These are phyloP conservation scores for Rosa persica DNA, from an alignment of 306 rosid genomes.

Conservation along the genomic window DNA sequence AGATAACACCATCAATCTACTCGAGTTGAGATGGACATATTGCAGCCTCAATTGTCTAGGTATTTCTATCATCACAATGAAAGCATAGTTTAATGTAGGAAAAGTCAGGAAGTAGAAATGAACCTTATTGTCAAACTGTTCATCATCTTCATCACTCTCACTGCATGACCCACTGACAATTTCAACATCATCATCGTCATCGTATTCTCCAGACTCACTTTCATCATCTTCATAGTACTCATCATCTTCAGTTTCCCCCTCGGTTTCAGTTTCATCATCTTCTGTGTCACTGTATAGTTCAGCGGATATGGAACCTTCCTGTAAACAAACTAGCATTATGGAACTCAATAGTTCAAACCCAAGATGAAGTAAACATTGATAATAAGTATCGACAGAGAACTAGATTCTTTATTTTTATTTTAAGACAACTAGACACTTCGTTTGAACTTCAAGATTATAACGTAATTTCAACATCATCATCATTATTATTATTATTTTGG, in stretches of 20 bases:
- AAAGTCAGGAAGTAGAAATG: slow-evolving; percentile 28
- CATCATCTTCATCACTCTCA: slow-evolving; percentile 43
- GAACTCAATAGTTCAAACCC: slow-evolving; percentile 27
- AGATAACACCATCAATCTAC: not conserved
- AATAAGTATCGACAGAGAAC: slow-evolving; percentile 10
- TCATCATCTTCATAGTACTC: slow-evolving; percentile 75
- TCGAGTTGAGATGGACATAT: not conserved
- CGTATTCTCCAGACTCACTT: slow-evolving; percentile 50
- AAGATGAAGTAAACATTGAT: not conserved
- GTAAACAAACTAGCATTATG: slow-evolving; percentile 44
- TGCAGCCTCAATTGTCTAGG: not conserved
- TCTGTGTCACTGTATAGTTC: slow-evolving; percentile 76
- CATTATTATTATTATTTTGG: not conserved
- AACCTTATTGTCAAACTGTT: slow-evolving; percentile 52
- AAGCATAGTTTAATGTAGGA: slow-evolving; percentile 8
- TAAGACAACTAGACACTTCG: not conserved
- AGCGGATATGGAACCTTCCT: slow-evolving; percentile 73
- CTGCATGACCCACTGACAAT: slow-evolving; percentile 51
- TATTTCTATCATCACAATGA: not conserved
- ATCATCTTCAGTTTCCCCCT: slow-evolving; percentile 73
- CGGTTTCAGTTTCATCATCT: slow-evolving; percentile 76
- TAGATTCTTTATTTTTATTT: not conserved
- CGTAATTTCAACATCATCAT: not conserved
- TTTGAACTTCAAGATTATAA: not conserved
- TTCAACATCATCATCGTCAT: slow-evolving; percentile 54